Base-by-base conservation (phyloP, 306 rosid species). In the Gleditsia sinensis region DNA sequence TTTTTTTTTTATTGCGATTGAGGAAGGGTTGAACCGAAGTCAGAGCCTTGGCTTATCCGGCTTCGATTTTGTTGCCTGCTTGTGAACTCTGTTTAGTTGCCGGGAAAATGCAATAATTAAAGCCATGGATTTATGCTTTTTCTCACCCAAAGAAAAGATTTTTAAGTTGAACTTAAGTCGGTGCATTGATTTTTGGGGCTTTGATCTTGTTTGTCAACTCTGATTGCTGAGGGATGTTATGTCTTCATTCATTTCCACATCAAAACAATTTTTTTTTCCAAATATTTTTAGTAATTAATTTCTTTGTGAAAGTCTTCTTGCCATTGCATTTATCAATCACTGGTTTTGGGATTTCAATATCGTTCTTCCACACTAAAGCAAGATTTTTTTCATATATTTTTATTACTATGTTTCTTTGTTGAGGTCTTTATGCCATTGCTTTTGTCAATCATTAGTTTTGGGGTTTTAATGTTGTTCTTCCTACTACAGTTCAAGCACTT, bases 401-500 rank as follows among this genome's bases (percentile, higher is more conserved):
- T 14, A 67, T 46, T 23, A 11, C 13, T 9, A 11, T 37, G 33
- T 66, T 57, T 43, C 3, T 24, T 16, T 37, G 10, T 2, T 6
- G 11, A 1, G 5, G 45, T 63, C 23, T 21, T 37, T 19, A 24
- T 37, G 56, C 56, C 13, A 34, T 25, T 43, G 33, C 53, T 20
- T 20, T 64, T 7, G 12, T 64, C 1, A 34, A 59, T 39, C 37
- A 9, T 28, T 79, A 58, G 21, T 72, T 74, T 43, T 69, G 37
- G 46, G 48, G 9, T 61, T 12, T 75, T 48, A 33, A 71, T 67
- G 48, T 75, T 63, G n/a, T 36, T 61, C 48, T 77, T 45, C 8
- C 3, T 75, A 71, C 77, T 83, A 70, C 88, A 92, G 99, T 87
- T 82, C 92, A 87, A 88, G 89, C 99, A 39, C 91, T 95, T 79